Evolutionary conservation across 352 stramenopile species (phyloP), one percentile per base, ranked within the genome.

Genomic region (Thalassiosira delicatula): DNA sequence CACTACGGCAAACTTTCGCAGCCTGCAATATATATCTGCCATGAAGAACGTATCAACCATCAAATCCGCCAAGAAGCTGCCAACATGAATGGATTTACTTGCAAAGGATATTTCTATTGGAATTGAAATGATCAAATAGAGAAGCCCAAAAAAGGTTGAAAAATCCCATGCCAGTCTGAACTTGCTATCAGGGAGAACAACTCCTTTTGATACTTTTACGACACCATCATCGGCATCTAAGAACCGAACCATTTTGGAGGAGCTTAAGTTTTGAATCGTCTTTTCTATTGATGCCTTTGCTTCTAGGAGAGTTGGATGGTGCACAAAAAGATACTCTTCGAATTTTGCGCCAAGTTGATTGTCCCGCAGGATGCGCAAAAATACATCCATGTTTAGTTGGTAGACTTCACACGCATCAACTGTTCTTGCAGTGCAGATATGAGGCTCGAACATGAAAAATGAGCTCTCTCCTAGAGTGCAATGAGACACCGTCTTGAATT

Each of bases 231-330:
- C 69, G 27, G 65, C 70, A 19, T 85, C 71, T 23, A 89, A 66
- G 33, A 90, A 88, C 11, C 69, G 71, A 4, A 74, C 70, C 79
- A 91, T 91, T 71, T 91, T 91, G 12, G 63, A 79, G 19, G 79
- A 84, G 35, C 57, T 84, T 21, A 91, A 79, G 53, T 91, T 91
- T 17, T 76, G 51, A 27, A 86, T 87, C 27, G 81, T 89, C 49
- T 90, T 87, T 32, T 78, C 51, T 42, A 86, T 79, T 40, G 72
- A 78, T n/a, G 70, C 67, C 56, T 86, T 87, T 7, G 77, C 70
- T 60, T 80, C 71, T 70, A 65, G 33, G 7, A 90, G 69, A 56
- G 59, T 46, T 0, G 29, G 29, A 14, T 87, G 62, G 54, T 90
- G 74, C 21, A 57, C 37, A 54, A 42, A 25, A 25, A 88, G 49